Evolutionary conservation across 495 filamentous ascomycete genomes (phyloP).

Genomic region (Apiosordaria backusii): DNA sequence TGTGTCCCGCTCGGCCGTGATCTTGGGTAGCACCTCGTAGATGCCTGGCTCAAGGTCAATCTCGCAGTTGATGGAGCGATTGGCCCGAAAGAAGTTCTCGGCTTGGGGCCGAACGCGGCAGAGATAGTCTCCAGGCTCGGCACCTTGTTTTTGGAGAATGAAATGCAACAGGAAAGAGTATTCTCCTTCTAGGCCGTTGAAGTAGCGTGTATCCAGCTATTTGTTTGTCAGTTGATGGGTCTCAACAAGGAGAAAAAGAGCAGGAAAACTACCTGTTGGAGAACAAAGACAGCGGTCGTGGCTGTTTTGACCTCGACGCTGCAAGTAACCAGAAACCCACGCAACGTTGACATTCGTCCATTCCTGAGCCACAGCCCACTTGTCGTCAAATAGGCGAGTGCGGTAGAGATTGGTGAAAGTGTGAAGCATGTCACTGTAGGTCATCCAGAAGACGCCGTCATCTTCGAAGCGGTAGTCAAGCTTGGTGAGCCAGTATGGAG

Average conservation of each 20-base stretch:
- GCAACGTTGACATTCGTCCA: slow-evolving; percentile 85
- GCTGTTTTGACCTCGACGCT: slow-evolving; percentile 67
- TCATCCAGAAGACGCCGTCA: slow-evolving; percentile 70
- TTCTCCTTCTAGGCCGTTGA: slow-evolving; percentile 73
- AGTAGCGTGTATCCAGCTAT: slow-evolving; percentile 81
- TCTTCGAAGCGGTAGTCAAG: slow-evolving; percentile 83
- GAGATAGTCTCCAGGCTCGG: slow-evolving; percentile 67
- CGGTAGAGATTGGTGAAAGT: slow-evolving; percentile 81
- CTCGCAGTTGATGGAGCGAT: slow-evolving; percentile 76
- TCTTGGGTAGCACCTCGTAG: slow-evolving; percentile 75
- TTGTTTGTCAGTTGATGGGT: neutral
- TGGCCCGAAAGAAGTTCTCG: slow-evolving; percentile 50
- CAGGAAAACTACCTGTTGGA: slow-evolving; percentile 46
- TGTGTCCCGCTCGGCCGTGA: slow-evolving; percentile 61
- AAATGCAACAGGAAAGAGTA: slow-evolving; percentile 77
- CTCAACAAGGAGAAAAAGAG: neutral
- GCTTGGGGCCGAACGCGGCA: slow-evolving; percentile 64
- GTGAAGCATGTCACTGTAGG: slow-evolving; percentile 74
- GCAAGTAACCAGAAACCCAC: slow-evolving; percentile 80
- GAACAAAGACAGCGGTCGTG: slow-evolving; percentile 70
- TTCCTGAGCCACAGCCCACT: slow-evolving; percentile 76
- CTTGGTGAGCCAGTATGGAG: slow-evolving; percentile 76
- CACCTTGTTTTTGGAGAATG: slow-evolving; percentile 72
- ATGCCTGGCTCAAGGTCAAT: slow-evolving; percentile 76
- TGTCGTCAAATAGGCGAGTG: slow-evolving; percentile 77